Conservation (phyloP, 2,329 filamentous ascomycete genomes). For the Alternaria sp. region DNA sequence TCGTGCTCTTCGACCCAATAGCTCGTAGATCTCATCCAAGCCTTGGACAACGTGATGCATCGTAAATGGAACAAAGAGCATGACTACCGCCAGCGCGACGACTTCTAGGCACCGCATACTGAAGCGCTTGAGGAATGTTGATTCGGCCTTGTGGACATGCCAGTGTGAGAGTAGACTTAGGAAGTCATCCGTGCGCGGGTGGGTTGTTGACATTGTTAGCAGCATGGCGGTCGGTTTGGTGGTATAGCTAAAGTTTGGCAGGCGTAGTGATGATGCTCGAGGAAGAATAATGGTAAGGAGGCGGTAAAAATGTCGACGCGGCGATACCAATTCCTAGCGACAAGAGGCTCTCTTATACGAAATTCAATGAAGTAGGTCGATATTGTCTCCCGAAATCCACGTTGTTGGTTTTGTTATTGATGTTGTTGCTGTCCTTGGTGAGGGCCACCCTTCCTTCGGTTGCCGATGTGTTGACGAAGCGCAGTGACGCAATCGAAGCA, state of each 20-base stretch:
- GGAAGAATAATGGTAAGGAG: not conserved
- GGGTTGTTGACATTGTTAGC: slow-evolving; percentile 18
- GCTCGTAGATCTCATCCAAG: slow-evolving; percentile 25
- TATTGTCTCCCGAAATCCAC: not conserved
- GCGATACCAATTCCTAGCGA: not conserved
- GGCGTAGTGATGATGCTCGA: not conserved
- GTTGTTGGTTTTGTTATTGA: not conserved
- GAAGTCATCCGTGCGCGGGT: not conserved
- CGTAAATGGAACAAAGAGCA: slow-evolving; percentile 22
- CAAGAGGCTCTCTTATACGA: not conserved
- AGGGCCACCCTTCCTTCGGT: slow-evolving; percentile 5
- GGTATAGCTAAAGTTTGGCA: not conserved
- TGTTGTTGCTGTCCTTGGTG: not conserved
- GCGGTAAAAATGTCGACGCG: not conserved
- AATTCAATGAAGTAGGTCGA: not conserved
- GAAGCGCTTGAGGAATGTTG: slow-evolving; percentile 12
- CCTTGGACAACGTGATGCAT: slow-evolving; percentile 26
- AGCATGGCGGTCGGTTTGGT: slow-evolving; percentile 9
- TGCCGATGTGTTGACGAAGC: not conserved
- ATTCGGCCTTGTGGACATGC: slow-evolving; percentile 13
- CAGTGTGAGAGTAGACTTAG: slow-evolving; percentile 8
- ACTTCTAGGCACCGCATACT: slow-evolving; percentile 23
- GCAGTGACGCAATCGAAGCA: not conserved
- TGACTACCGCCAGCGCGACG: slow-evolving; percentile 16
- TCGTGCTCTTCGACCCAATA: slow-evolving; percentile 24